Evolutionary conservation across 2,329 filamentous ascomycete species (phyloP).

Genomic region (Amphichorda felina): DNA sequence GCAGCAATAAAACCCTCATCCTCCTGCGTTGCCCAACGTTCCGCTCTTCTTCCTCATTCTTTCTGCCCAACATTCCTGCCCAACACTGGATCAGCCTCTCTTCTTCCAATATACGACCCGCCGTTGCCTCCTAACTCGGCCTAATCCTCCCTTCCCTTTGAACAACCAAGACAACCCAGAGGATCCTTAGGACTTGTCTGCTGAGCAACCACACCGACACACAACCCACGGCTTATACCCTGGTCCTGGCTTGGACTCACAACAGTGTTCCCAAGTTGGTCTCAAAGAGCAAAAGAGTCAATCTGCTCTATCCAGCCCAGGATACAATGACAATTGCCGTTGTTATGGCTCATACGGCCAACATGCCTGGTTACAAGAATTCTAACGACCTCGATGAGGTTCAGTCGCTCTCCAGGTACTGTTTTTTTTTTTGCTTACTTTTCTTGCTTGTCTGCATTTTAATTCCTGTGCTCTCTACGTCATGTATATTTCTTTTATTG

Average conservation of each 20-base stretch:
- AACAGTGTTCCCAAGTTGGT: constrained; percentile 11
- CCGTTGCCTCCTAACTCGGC: constrained; percentile 7
- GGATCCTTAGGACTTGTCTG: constrained; percentile 13
- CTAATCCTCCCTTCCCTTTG: constrained; percentile 10
- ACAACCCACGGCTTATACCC: constrained; percentile 8
- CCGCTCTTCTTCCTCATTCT: constrained; percentile 16
- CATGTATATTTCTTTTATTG: constrained; percentile 16
- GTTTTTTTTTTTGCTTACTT: constrained; percentile 33
- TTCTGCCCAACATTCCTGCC: constrained; percentile 28
- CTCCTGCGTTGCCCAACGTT: constrained; percentile 30
- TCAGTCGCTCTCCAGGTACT: constrained; percentile 51
- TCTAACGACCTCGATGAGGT: constrained; percentile 45
- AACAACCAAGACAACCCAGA: constrained; percentile 4
- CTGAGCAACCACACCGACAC: constrained; percentile 12
- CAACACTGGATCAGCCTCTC: constrained; percentile 12
- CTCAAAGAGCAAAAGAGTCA: constrained; percentile 14
- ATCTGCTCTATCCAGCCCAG: constrained; percentile 15
- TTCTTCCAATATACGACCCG: constrained; percentile 2
- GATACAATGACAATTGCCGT: constrained; percentile 37
- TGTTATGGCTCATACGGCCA: constrained; percentile 32
- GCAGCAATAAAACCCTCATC: constrained; percentile 36
- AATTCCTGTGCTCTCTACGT: constrained; percentile 15
- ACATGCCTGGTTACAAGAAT: constrained; percentile 42
- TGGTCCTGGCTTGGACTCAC: constrained; percentile 11
- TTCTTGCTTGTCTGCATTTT: constrained; percentile 14